Conservation (phyloP, 805 yeast genomes). For the Candida bentonensis region DNA sequence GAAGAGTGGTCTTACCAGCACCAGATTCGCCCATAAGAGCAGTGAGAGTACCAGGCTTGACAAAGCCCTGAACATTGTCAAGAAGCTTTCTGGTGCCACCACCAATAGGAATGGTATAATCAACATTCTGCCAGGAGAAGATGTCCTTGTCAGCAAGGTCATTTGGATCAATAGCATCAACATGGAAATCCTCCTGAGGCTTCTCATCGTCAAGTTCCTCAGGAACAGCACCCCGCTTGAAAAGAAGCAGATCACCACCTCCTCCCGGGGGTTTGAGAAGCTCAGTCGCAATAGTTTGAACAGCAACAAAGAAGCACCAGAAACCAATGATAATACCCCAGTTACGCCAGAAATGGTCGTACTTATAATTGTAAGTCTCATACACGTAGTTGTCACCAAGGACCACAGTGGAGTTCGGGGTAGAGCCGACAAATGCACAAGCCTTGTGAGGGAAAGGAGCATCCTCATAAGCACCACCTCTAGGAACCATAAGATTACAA, state of each 20-base stretch:
- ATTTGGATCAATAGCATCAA: conserved; percentile 16
- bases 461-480: conserved; percentile 38
- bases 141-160: conserved; percentile 29
- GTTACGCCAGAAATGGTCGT: conserved; percentile 65
- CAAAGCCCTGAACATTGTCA: conserved; percentile 51
- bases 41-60: conserved; percentile 67
- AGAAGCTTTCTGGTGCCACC: conserved; percentile 26
- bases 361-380: conserved; percentile 35
- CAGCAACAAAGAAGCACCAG: conserved; percentile 24
- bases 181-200: conserved; percentile 22
- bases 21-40: conserved; percentile 82
- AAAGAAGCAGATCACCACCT: conserved; percentile 20
- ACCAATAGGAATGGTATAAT: conserved; percentile 37
- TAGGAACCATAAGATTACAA: conserved; percentile 45
- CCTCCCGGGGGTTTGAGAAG: conserved; percentile 18
- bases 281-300: conserved; percentile 22
- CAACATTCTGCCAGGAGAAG: conserved; percentile 49
- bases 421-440: conserved; percentile 50
- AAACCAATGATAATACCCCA: conserved; percentile 52
- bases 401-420: conserved; percentile 38
- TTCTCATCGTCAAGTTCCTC: conserved; percentile 19
- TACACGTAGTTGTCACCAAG: conserved; percentile 45
- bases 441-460: conserved; percentile 28
- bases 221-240: conserved; percentile 6
- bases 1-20: conserved; percentile 71